A percentile compares a stretch with the other conserved stretches of the same genome.
phyloP scores from a whole-genome alignment of 768 basidiomycete genomes.

The Suillus weaverae region DNA sequence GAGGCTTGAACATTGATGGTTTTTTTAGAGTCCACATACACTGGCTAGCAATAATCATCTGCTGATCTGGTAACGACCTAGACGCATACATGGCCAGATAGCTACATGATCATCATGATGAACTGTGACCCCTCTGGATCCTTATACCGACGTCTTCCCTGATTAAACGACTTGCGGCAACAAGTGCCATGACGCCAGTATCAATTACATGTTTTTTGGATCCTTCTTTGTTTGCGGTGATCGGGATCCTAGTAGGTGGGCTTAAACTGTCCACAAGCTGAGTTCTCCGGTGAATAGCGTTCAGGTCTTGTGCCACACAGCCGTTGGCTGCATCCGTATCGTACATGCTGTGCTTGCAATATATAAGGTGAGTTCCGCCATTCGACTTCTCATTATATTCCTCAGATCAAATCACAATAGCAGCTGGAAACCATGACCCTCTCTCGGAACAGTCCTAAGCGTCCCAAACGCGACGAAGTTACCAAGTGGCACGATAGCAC shows the following conservation, averaged over 20 bases:
- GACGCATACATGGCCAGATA: not conserved
- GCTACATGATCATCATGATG: not conserved
- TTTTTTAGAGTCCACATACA: not conserved
- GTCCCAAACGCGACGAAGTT: not conserved
- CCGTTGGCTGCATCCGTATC: not conserved
- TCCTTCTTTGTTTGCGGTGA: not conserved
- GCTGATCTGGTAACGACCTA: not conserved
- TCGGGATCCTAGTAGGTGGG: not conserved
- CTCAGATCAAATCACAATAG: not conserved
- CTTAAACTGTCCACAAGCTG: not conserved
- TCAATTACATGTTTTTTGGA: not conserved
- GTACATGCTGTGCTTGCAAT: not conserved
- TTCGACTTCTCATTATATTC: not conserved
- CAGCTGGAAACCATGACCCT: not conserved
- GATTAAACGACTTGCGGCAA: not conserved
- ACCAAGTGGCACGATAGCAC: not conserved
- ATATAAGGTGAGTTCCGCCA: not conserved
- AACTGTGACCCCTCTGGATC: not conserved
- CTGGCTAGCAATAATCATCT: not conserved
- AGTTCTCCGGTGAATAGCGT: not conserved
- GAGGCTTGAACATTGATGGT: not conserved
- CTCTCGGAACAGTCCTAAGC: not conserved
- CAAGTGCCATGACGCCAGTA: not conserved
- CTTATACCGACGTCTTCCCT: not conserved
- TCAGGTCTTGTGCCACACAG: not conserved